These are phyloP conservation scores for Diplodia scrobiculata DNA, from an alignment of 2,329 filamentous ascomycete genomes.

Conservation along the genomic window DNA sequence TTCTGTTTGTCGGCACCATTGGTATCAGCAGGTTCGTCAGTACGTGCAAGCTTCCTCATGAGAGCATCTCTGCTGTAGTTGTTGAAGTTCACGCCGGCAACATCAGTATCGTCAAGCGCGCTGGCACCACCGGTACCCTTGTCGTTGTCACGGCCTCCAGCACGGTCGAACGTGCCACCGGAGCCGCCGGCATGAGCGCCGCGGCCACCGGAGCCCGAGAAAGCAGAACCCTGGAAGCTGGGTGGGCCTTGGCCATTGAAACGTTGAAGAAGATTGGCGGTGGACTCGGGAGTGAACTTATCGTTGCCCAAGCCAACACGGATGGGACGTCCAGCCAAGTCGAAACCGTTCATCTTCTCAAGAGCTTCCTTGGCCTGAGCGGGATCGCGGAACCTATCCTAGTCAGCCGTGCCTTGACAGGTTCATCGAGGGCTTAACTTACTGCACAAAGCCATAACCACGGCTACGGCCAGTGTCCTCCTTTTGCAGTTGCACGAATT, in stretches of 20 bases:
- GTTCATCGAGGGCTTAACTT: conserved; percentile 50
- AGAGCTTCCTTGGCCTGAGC: conserved; percentile 89
- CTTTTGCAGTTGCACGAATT: conserved; percentile 96
- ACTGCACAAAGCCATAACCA: conserved; percentile 99
- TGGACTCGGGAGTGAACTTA: conserved; percentile 99
- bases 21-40: conserved; percentile 73
- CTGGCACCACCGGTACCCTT: conserved; percentile 86
- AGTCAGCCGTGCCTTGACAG: conserved; percentile 32
- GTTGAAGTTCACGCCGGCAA: conserved; percentile 98
- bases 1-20: conserved; percentile 66
- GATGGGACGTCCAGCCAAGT: conserved; percentile 94
- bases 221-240: conserved; percentile 82
- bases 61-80: conserved; percentile 98
- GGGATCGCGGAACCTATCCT: conserved; percentile 80
- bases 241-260: conserved; percentile 73
- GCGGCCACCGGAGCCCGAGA: conserved; percentile 86
- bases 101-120: conserved; percentile 95
- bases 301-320: conserved; percentile 99
- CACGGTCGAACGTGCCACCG: conserved; percentile 79
- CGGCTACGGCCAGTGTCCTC: conserved; percentile 88
- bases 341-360: conserved; percentile 99
- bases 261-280: conserved; percentile 86
- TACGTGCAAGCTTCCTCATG: conserved; percentile 97
- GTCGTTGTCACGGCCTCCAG: conserved; percentile 83
- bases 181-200: conserved; percentile 75